Evolutionary conservation across 805 yeast species (phyloP).

Genomic region (Candida nemodendra): DNA sequence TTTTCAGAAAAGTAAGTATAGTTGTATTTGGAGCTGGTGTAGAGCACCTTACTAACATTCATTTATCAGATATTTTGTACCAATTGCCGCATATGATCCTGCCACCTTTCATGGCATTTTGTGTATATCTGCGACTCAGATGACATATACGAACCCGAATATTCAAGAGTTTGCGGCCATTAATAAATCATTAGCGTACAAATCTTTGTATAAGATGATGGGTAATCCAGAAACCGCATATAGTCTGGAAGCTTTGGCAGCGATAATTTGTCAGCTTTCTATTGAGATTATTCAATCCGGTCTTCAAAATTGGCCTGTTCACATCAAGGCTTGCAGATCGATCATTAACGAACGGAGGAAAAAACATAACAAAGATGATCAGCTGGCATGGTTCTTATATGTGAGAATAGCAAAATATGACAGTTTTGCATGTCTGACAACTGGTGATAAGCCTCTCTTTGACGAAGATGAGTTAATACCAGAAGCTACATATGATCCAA

Average conservation of each 20-base stretch:
- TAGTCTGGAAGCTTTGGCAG: slow-evolving; percentile 11
- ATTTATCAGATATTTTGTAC: slow-evolving; percentile 8
- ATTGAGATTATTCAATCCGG: slow-evolving; percentile 12
- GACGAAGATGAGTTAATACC: slow-evolving; percentile 8
- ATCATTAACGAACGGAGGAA: slow-evolving; percentile 7
- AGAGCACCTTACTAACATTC: neutral
- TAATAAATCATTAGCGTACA: slow-evolving; percentile 8
- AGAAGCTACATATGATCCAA: slow-evolving; percentile 2
- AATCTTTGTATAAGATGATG: slow-evolving; percentile 4
- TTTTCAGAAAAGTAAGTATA: slow-evolving; percentile 10
- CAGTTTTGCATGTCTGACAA: slow-evolving; percentile 11
- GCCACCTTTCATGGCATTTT: slow-evolving; percentile 11
- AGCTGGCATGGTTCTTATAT: slow-evolving; percentile 10
- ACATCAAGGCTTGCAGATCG: slow-evolving; percentile 10
- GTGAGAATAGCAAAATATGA: slow-evolving; percentile 11
- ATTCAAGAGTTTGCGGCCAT: slow-evolving; percentile 1
- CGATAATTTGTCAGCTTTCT: slow-evolving; percentile 11
- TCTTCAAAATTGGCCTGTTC: slow-evolving; percentile 9
- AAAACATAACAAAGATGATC: slow-evolving; percentile 2
- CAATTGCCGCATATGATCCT: slow-evolving; percentile 9
- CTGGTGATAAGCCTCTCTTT: slow-evolving; percentile 10
- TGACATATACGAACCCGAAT: slow-evolving; percentile 8
- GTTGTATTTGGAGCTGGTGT: neutral
- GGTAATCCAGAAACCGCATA: slow-evolving; percentile 7
- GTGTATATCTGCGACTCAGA: slow-evolving; percentile 11